Evolutionary conservation across 1,284 basidiomycete species (phyloP), one percentile per base, ranked within the genome.

Genomic region (Pseudozyma sp.): DNA sequence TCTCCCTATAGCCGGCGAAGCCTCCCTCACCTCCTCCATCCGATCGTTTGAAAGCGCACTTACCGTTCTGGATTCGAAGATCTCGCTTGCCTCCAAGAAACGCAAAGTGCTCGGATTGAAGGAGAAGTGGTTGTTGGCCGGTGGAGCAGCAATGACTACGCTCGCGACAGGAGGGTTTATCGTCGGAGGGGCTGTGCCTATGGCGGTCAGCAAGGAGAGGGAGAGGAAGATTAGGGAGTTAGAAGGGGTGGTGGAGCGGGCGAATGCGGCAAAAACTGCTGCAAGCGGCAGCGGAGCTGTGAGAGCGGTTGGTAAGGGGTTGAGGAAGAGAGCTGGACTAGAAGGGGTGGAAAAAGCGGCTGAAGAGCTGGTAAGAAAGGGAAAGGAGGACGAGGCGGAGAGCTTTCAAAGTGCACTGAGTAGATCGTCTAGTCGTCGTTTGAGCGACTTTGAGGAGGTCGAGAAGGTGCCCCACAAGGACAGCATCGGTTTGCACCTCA

Each of bases 101-200:
- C 6, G 39, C 6, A 51, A 54, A 13, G 43, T 10, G 0, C 57
- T 48, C 5, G 19, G 25, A 7, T 36, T 6, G 6, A 18, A 25
- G 8, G 51, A 59, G 19, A 53, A 51, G 16, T 58, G 35, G 55
- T 31, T 49, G 10, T 31, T 42, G 18, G 52, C 25, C 9, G 16
- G 9, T 1, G 65, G 14, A 7, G 65, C 53, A 11, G 63, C 18
- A 1, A 36, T 66, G 31, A 47, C 52, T 1, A 13, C 38, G 39
- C 1, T 63, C 19, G 55, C 45, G 7, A 58, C 38, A 2, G 50
- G n/a, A 1, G 66, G 55, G 7, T 69, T 53, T n/a, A 51, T 59
- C 31, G 40, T 43, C 9, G 45, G 47, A 40, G 25, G 45, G 5
- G 55, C 59, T 3, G 18, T 69, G 2, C 55, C 54, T n/a, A 40